These are phyloP conservation scores for Blumeria hordei DNA, from an alignment of 2,329 filamentous ascomycete genomes.

Conservation along the genomic window DNA sequence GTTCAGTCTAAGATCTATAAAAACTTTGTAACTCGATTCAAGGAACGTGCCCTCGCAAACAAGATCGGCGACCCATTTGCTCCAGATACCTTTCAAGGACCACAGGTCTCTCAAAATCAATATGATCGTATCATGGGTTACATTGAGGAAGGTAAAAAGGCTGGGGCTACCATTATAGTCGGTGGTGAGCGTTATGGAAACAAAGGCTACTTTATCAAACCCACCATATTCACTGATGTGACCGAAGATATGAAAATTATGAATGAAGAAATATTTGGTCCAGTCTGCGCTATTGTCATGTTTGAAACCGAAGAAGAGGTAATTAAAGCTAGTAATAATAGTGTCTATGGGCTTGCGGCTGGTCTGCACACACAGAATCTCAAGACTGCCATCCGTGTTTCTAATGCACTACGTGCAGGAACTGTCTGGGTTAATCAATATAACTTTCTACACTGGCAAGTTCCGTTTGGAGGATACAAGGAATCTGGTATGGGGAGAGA, in stretches of 20 bases:
- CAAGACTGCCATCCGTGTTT: slow-evolving; percentile 42
- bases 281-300: slow-evolving; percentile 45
- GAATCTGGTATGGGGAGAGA: slow-evolving; percentile 58
- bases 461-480: slow-evolving; percentile 54
- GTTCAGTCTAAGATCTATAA: slow-evolving; percentile 48
- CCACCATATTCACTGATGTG: slow-evolving; percentile 49
- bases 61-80: slow-evolving; percentile 44
- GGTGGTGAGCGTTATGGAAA: slow-evolving; percentile 41
- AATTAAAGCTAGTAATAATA: slow-evolving; percentile 36
- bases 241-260: slow-evolving; percentile 50
- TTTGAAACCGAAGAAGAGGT: slow-evolving; percentile 45
- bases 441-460: slow-evolving; percentile 46
- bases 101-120: slow-evolving; percentile 44
- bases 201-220: slow-evolving; percentile 48
- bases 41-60: slow-evolving; percentile 36
- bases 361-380: slow-evolving; percentile 44
- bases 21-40: slow-evolving; percentile 42
- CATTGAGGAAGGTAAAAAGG: slow-evolving; percentile 39
- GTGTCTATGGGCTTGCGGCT: slow-evolving; percentile 42
- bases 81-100: slow-evolving; percentile 43
- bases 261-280: slow-evolving; percentile 53
- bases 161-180: slow-evolving; percentile 36
- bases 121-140: slow-evolving; percentile 46
- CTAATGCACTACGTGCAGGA: slow-evolving; percentile 37
- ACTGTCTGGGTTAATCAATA: slow-evolving; percentile 20